These are phyloP conservation scores for Dimocarpus longan DNA, from an alignment of 345 rosid genomes.

Conservation along the genomic window DNA sequence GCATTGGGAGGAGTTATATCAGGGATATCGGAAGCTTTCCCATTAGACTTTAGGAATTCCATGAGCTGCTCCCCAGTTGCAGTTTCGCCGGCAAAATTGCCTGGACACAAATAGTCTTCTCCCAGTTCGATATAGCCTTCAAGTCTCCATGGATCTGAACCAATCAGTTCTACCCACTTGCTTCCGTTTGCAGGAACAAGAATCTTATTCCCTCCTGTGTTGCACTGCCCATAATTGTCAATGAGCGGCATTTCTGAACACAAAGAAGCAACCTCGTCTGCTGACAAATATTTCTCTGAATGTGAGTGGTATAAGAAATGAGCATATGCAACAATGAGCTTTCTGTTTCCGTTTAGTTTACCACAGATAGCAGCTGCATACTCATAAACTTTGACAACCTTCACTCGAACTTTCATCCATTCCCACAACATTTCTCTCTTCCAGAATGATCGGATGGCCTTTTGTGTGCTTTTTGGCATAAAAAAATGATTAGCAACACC, in stretches of 20 bases:
- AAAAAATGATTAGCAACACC: conserved; percentile 38
- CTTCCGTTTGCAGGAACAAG: conserved; percentile 72
- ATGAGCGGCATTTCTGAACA: conserved; percentile 56
- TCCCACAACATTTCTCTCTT: conserved; percentile 24
- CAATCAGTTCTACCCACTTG: conserved; percentile 59
- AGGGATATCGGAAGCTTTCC: conserved; percentile 55
- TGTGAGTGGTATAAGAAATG: conserved; percentile 61
- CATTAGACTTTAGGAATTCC: conserved; percentile 38
- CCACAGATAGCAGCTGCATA: conserved; percentile 35
- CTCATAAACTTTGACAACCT: conserved; percentile 12
- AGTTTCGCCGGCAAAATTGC: conserved; percentile 40
- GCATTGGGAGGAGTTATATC: conserved; percentile 56
- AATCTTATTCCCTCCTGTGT: conserved; percentile 28
- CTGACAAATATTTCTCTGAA: conserved; percentile 23
- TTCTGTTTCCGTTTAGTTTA: conserved; percentile 32
- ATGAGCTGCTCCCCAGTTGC: conserved; percentile 39
- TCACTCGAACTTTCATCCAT: conserved; percentile 46
- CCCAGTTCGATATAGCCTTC: conserved; percentile 51
- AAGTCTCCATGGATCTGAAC: conserved; percentile 58
- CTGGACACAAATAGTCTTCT: conserved; percentile 49
- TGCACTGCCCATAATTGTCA: conserved; percentile 49
- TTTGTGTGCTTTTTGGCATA: conserved; percentile 43
- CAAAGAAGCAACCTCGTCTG: conserved; percentile 21
- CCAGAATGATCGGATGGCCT: conserved; percentile 31
- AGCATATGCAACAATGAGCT: conserved; percentile 46